Conservation (phyloP, 495 filamentous ascomycete genomes). For the Xylaria acuta region DNA sequence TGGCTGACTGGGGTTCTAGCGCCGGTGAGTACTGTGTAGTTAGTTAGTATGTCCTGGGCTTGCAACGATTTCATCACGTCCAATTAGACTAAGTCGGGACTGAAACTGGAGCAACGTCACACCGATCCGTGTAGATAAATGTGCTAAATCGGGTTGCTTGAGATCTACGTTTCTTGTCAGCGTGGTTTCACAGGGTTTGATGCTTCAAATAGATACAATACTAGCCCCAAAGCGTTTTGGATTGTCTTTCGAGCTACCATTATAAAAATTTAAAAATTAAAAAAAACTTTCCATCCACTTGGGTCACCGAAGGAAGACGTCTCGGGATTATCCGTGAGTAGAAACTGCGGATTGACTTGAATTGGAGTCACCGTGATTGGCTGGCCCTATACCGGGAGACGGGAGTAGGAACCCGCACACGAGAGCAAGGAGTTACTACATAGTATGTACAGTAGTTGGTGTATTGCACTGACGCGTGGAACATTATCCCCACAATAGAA, state of each 20-base stretch:
- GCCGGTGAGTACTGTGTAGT: background rate
- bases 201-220: constrained; percentile 12
- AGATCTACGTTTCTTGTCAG: constrained; percentile 23
- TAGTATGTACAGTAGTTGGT: too few species aligned
- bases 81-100: background rate
- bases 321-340: background rate
- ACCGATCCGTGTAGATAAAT: background rate
- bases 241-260: background rate
- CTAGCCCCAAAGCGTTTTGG: constrained; percentile 4
- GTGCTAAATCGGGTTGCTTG: background rate
- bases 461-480: background rate
- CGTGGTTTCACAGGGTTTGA: constrained; percentile 29
- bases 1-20: constrained; percentile 11
- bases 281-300: constrained; percentile 5
- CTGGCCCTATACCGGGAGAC: constrained; percentile 15
- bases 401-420: too few species aligned
- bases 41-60: background rate
- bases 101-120: background rate
- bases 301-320: constrained; percentile 1
- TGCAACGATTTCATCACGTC: background rate
- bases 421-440: too few species aligned
- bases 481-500: background rate
- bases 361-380: constrained; percentile 3
- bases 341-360: background rate
- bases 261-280: too few species aligned